Percentiles rank a stretch among this genome's conserved stretches.
Conservation (phyloP, 2,329 filamentous ascomycete species). For the Pyrenochaeta sp. region DNA sequence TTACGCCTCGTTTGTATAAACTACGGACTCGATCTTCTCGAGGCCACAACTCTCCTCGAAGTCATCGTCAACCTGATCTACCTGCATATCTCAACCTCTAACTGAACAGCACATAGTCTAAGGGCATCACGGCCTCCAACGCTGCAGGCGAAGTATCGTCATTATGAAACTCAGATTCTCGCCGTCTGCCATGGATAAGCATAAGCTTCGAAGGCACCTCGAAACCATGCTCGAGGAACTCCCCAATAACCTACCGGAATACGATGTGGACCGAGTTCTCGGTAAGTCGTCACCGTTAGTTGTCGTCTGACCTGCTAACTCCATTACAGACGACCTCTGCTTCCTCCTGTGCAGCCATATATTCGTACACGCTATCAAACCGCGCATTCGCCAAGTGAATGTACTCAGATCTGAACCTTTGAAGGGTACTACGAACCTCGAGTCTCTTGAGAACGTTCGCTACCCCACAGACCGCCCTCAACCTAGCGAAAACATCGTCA, state of each 20-base stretch:
- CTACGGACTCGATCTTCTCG: too few species aligned
- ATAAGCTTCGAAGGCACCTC: conserved; percentile 6
- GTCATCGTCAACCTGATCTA: too few species aligned
- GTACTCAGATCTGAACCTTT: neutral
- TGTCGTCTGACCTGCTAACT: neutral
- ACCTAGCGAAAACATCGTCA: neutral
- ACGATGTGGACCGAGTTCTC: conserved; percentile 12
- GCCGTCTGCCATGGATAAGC: neutral
- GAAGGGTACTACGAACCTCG: neutral
- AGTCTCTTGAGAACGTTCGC: neutral
- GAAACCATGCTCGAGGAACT: conserved; percentile 10
- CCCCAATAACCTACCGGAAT: conserved; percentile 6
- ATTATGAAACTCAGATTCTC: neutral
- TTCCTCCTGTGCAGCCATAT: conserved; percentile 16
- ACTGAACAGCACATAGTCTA: neutral
- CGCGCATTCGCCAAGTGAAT: conserved; percentile 2
- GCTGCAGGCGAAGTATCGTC: too few species aligned
- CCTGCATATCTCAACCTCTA: neutral
- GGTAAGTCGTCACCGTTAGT: neutral
- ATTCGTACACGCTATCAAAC: conserved; percentile 13
- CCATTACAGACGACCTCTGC: conserved; percentile 9
- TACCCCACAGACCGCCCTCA: neutral
- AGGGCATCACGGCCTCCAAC: too few species aligned
- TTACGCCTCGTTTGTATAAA: neutral
- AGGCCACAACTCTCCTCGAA: too few species aligned